Evolutionary conservation across 257 asterid genomes (phyloP), one percentile per base, ranked within the genome.

Genomic region (Echium plantagineum): DNA sequence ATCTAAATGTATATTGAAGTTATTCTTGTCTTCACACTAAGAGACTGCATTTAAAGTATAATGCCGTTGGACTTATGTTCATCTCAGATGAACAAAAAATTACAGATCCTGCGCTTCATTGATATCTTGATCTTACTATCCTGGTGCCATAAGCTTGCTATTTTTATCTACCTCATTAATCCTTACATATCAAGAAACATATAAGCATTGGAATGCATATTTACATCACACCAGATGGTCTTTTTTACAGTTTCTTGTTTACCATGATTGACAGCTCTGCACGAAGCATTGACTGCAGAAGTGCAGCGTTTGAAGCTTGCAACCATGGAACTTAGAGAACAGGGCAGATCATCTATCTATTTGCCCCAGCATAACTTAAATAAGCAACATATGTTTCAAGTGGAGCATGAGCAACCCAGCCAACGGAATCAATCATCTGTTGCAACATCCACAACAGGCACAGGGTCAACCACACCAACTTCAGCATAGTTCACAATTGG

Each of bases 241-340:
- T 16, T 16, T 56, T 21, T 65, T 18, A 49, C 10, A 20, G 35
- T 52, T 5, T 35, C 6, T 35, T 3, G 7, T 59, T 31, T 16
- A 24, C 38, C 67, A 55, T 69, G 5, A 57, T 8, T 65, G 66
- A 71, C 82, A 89, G 97, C 83, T 32, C 75, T 89, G 75, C 91
- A 86, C 2, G 95, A 84, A 74, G 68, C 93, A 56, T 66, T 89
- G 72, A 73, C 76, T 47, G 83, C 81, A 10, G 97, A 89, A 68
- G 85, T 89, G 38, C 93, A 84, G 64, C 94, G 83, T 55, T 68
- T 89, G 55, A 89, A 83, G 64, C 73, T 82, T 68, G 81, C 72
- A 17, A 66, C 77, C 28, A 71, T 63, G 57, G 83, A 79, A 77
- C 72, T 73, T 15, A 61, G 81, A 68, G 88, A 84, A 26, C 86